These are phyloP conservation scores for Rhodotorula sp. DNA, from an alignment of 1,284 basidiomycete species.

Conservation along the genomic window DNA sequence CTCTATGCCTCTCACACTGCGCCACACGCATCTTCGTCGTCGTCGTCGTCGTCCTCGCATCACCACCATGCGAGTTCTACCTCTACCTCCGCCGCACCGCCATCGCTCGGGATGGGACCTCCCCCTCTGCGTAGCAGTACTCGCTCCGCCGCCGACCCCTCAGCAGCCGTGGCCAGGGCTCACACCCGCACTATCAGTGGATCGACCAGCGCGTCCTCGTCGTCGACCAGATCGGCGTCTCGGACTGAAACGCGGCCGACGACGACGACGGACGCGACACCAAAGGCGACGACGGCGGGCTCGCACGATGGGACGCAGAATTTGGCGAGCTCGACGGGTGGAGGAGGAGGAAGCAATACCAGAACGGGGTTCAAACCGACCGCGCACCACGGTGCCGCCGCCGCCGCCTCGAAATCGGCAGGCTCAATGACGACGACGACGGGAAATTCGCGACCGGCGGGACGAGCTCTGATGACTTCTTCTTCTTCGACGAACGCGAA, in stretches of 20 bases:
- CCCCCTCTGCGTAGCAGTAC: conserved; percentile 2
- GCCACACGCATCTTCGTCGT: background rate
- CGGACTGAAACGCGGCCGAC: conserved; percentile 9
- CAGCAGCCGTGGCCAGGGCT: background rate
- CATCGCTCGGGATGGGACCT: background rate
- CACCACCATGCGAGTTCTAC: background rate
- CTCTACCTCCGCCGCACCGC: background rate
- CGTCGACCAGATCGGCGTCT: conserved; percentile 14
- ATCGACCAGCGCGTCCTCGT: background rate
- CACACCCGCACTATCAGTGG: background rate
- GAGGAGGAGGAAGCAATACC: no score
- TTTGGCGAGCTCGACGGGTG: background rate
- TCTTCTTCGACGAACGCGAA: background rate
- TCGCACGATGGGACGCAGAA: no score
- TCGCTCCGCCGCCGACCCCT: background rate
- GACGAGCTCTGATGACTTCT: background rate
- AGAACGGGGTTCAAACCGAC: conserved; percentile 22
- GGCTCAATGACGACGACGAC: background rate
- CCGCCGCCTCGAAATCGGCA: background rate
- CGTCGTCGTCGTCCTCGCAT: background rate
- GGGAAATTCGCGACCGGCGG: background rate
- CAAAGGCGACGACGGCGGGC: no score
- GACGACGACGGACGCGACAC: background rate
- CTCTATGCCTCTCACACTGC: background rate
- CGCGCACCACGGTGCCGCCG: background rate